Evolutionary conservation across 768 basidiomycete genomes (phyloP).

Genomic region (Pholiota conissans): DNA sequence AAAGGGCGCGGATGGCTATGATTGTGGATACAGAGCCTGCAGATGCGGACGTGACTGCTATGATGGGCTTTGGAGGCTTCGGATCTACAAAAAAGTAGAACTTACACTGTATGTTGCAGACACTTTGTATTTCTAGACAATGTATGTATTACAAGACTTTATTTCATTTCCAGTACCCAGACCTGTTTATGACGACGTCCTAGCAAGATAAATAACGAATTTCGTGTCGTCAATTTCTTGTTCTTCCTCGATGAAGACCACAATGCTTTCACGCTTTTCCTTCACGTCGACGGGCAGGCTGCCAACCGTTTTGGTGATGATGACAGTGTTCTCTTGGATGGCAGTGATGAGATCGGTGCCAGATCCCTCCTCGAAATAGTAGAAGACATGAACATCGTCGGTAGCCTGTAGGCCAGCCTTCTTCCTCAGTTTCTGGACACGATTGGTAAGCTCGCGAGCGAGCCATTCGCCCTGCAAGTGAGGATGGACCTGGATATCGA

Average conservation of each 20-base stretch:
- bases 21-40: slow-evolving; percentile 49
- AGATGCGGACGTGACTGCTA: slow-evolving; percentile 67
- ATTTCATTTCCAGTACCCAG: slow-evolving; percentile 12
- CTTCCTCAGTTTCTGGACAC: slow-evolving; percentile 94
- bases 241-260: slow-evolving; percentile 78
- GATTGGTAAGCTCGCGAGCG: slow-evolving; percentile 86
- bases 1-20: slow-evolving; percentile 67
- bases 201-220: slow-evolving; percentile 70
- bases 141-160: slow-evolving; percentile 25
- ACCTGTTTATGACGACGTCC: slow-evolving; percentile 38
- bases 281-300: slow-evolving; percentile 63
- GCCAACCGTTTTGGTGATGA: slow-evolving; percentile 75
- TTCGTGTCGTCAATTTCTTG: slow-evolving; percentile 82
- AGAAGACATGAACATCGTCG: slow-evolving; percentile 90
- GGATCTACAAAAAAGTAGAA: slow-evolving; percentile 79
- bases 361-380: slow-evolving; percentile 69
- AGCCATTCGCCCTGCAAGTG: slow-evolving; percentile 89
- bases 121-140: slow-evolving; percentile 25
- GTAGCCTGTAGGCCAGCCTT: slow-evolving; percentile 94
- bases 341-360: slow-evolving; percentile 67
- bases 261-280: slow-evolving; percentile 45
- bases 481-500: slow-evolving; percentile 86
- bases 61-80: slow-evolving; percentile 95
- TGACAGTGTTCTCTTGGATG: slow-evolving; percentile 62
- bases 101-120: slow-evolving; percentile 24